phyloP scores from a whole-genome alignment of 306 rosid species.

The Mucuna pruriens region DNA sequence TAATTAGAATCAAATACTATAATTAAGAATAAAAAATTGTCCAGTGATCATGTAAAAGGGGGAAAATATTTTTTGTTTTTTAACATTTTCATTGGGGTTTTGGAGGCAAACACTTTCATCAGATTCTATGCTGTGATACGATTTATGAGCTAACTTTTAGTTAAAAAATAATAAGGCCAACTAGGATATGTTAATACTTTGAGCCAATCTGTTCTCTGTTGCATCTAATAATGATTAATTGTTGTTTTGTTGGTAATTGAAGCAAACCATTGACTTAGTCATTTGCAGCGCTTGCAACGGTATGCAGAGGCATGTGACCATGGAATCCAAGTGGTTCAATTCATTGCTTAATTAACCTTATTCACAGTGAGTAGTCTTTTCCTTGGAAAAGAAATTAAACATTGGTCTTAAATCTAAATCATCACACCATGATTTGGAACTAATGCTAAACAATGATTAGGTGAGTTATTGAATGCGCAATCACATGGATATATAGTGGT shows the following conservation, averaged over 20 bases:
- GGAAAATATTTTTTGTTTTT: neutral
- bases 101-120: constrained; percentile 6
- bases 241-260: constrained; percentile 37
- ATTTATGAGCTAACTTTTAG: neutral
- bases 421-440: neutral
- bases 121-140: constrained; percentile 31
- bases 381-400: neutral
- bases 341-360: constrained; percentile 2
- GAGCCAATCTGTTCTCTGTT: constrained; percentile 35
- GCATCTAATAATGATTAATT: constrained; percentile 24
- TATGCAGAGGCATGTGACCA: constrained; percentile 44
- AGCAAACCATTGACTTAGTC: constrained; percentile 30
- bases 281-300: constrained; percentile 43
- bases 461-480: constrained; percentile 5
- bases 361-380: neutral
- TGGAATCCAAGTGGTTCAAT: constrained; percentile 37
- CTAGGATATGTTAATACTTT: constrained; percentile 3
- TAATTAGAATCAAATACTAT: neutral
- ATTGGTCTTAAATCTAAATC: constrained; percentile 3
- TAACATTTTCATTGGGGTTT: neutral
- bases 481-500: neutral
- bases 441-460: neutral
- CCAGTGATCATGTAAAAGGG: neutral
- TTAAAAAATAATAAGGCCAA: constrained; percentile 13
- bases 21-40: neutral